Evolutionary conservation across 495 filamentous ascomycete species (phyloP).

Genomic region (Astrothelium macrocarpum): DNA sequence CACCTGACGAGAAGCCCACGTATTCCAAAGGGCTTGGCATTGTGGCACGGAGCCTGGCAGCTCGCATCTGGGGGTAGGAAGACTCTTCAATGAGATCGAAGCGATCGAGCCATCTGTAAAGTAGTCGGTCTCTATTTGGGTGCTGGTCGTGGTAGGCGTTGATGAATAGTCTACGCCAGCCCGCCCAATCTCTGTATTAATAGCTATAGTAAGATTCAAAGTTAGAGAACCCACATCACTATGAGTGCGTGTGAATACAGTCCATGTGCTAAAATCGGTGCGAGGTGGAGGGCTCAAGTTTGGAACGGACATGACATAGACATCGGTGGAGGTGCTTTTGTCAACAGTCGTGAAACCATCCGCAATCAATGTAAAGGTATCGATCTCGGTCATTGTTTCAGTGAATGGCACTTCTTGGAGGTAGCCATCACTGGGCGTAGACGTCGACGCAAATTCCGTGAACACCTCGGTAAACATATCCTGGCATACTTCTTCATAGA

Average conservation of each 20-base stretch:
- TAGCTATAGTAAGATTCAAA: background rate
- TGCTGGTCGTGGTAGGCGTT: background rate
- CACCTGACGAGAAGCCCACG: background rate
- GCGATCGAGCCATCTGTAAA: background rate
- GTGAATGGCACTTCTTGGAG: background rate
- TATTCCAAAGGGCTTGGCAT: background rate
- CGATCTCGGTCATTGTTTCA: background rate
- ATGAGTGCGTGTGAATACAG: background rate
- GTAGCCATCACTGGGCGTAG: background rate
- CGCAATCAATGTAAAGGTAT: background rate
- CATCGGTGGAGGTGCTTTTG: background rate
- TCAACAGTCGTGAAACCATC: background rate
- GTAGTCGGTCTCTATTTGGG: background rate
- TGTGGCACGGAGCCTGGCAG: background rate
- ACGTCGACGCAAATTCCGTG: background rate
- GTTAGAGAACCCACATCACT: background rate
- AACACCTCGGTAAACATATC: background rate
- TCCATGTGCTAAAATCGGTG: background rate
- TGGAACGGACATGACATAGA: background rate
- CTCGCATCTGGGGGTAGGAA: background rate
- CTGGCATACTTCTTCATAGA: background rate
- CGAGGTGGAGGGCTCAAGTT: background rate
- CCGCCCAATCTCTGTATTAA: background rate
- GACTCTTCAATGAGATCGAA: background rate
- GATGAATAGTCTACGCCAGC: background rate